Percentiles rank a stretch among this genome's conserved stretches.
phyloP scores from a whole-genome alignment of 345 rosid species.

The Citrus sp. region DNA sequence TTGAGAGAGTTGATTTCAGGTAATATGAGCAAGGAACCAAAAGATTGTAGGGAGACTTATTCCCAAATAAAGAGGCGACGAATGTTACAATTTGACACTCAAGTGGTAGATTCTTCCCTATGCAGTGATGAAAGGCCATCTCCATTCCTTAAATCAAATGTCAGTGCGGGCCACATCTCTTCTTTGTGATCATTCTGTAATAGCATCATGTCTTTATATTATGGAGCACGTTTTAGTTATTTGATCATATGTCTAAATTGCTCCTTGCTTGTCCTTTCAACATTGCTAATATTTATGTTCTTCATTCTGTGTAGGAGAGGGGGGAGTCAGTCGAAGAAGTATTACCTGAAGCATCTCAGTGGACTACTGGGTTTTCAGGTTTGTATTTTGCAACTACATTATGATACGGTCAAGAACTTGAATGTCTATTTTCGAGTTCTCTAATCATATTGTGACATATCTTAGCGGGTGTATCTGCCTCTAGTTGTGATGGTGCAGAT shows the following conservation, averaged over 20 bases:
- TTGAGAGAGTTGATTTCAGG: slow-evolving; percentile 31
- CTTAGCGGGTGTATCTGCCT: slow-evolving; percentile 44
- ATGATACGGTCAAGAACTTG: slow-evolving; percentile 1
- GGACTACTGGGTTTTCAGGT: slow-evolving; percentile 74
- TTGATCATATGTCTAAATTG: background rate
- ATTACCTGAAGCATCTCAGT: slow-evolving; percentile 49
- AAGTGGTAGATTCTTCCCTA: slow-evolving; percentile 41
- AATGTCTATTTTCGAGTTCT: slow-evolving; percentile 12
- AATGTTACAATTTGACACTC: slow-evolving; percentile 77
- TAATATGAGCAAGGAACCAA: slow-evolving; percentile 44
- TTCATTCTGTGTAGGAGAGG: slow-evolving; percentile 50
- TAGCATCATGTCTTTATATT: background rate
- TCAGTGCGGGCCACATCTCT: slow-evolving; percentile 26
- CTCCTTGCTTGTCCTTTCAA: background rate
- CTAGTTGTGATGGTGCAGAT: slow-evolving; percentile 53
- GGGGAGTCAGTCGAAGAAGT: slow-evolving; percentile 55
- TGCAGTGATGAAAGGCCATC: slow-evolving; percentile 61
- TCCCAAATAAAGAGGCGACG: slow-evolving; percentile 81
- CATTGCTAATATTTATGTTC: slow-evolving; percentile 3
- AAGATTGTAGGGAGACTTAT: slow-evolving; percentile 43
- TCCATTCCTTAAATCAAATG: slow-evolving; percentile 70
- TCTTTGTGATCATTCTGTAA: background rate
- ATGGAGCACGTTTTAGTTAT: background rate
- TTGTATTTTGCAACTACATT: slow-evolving; percentile 15
- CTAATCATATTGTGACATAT: slow-evolving; percentile 16